phyloP scores from a whole-genome alignment of 1,284 basidiomycete species.

The Tilletiopsis washingtonensis region DNA sequence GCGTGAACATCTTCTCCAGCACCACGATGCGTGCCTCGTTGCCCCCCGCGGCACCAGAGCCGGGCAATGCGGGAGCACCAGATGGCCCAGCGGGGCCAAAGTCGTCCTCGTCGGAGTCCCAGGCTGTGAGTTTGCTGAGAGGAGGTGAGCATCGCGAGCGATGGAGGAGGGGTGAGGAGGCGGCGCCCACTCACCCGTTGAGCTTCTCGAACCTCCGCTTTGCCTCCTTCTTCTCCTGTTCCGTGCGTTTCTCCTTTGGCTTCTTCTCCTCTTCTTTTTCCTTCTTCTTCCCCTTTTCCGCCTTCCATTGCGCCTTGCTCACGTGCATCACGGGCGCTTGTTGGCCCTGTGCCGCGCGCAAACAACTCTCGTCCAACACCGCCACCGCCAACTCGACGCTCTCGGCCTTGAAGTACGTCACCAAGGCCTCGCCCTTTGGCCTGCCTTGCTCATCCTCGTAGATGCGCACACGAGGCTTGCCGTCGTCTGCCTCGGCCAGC shows the following conservation, averaged over 20 bases:
- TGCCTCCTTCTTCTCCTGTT: constrained; percentile 11
- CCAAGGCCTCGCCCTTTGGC: constrained; percentile 89
- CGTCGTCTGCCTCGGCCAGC: constrained; percentile 80
- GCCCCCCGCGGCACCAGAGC: neutral
- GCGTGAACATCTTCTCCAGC: constrained; percentile 73
- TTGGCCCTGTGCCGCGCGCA: constrained; percentile 67
- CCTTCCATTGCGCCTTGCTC: constrained; percentile 64
- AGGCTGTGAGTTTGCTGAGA: constrained; percentile 36
- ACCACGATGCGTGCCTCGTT: constrained; percentile 15
- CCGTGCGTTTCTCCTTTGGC: neutral
- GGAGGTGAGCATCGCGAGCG: neutral
- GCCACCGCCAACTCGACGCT: constrained; percentile 77
- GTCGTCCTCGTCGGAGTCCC: constrained; percentile 33
- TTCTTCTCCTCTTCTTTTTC: constrained; percentile 1
- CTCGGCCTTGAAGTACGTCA: constrained; percentile 96
- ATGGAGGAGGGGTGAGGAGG: neutral
- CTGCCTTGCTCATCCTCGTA: constrained; percentile 67
- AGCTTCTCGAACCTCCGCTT: constrained; percentile 23
- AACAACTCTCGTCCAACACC: constrained; percentile 83
- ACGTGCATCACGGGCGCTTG: constrained; percentile 65
- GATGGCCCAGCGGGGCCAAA: neutral
- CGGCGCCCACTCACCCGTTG: constrained; percentile 13
- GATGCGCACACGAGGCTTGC: constrained; percentile 82
- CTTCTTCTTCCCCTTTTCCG: constrained; percentile 29
- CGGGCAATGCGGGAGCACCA: neutral